Percentiles rank a stretch among this genome's conserved stretches.
Conservation (phyloP, 768 basidiomycete genomes). For the Lentinula boryana region DNA sequence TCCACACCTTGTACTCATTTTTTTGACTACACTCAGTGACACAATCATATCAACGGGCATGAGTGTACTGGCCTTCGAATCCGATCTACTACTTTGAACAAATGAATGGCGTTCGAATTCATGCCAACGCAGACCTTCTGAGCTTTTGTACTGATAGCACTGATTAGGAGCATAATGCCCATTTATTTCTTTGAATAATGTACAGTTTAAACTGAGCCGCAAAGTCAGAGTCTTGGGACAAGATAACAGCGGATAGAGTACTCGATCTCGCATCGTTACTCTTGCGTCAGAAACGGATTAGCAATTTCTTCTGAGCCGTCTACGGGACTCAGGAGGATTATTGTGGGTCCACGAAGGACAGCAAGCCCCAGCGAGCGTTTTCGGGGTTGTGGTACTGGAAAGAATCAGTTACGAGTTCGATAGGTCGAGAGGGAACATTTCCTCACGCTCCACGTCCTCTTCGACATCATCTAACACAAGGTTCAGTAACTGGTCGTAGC, state of each 20-base stretch:
- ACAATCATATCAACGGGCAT: too few relatives aligned
- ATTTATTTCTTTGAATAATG: not conserved
- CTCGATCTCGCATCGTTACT: slow-evolving; percentile 26
- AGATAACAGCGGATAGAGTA: too few relatives aligned
- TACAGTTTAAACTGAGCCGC: not conserved
- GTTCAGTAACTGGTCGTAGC: slow-evolving; percentile 94
- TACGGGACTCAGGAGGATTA: slow-evolving; percentile 89
- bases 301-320: slow-evolving; percentile 94
- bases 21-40: too few relatives aligned
- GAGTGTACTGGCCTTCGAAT: too few relatives aligned
- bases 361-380: slow-evolving; percentile 73
- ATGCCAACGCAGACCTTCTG: not conserved
- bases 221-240: too few relatives aligned
- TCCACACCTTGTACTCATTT: not conserved
- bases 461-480: slow-evolving; percentile 95
- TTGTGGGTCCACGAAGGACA: slow-evolving; percentile 90
- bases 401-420: slow-evolving; percentile 5
- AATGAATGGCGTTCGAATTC: too few relatives aligned
- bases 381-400: slow-evolving; percentile 59
- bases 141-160: not conserved
- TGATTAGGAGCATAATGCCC: not conserved
- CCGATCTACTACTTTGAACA: too few relatives aligned
- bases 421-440: slow-evolving; percentile 10
- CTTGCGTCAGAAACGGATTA: slow-evolving; percentile 78
- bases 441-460: slow-evolving; percentile 69